A percentile compares a stretch with the other conserved stretches of the same genome.
Evolutionary conservation across 139 green algal species (phyloP).

Genomic region (Raphidocelis subcapitata): DNA sequence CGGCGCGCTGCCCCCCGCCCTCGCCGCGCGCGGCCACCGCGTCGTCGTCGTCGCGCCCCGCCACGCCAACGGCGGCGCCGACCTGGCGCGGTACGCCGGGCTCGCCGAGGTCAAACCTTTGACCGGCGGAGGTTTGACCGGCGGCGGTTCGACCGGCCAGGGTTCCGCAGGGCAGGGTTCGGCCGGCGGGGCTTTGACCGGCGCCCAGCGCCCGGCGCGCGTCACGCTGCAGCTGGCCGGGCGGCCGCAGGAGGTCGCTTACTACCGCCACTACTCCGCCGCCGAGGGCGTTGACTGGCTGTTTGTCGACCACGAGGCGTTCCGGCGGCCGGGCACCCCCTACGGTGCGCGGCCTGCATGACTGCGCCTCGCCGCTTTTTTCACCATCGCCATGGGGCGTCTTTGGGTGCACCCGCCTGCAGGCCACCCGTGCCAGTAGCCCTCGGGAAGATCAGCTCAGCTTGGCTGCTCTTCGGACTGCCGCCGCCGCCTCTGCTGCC

Average conservation of each 20-base stretch:
- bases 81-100: slow-evolving; percentile 54
- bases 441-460: too few relatives aligned
- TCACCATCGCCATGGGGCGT: too few relatives aligned
- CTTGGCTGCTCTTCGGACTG: too few relatives aligned
- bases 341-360: slow-evolving; percentile 58
- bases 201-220: too few relatives aligned
- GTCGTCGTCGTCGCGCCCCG: slow-evolving; percentile 70
- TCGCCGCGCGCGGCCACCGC: slow-evolving; percentile 66
- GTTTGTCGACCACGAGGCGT: slow-evolving; percentile 83
- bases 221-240: background rate
- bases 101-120: slow-evolving; percentile 59
- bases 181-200: too few relatives aligned
- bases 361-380: too few relatives aligned
- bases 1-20: slow-evolving; percentile 57
- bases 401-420: too few relatives aligned
- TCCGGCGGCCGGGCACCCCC: slow-evolving; percentile 54
- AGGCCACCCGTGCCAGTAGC: too few relatives aligned
- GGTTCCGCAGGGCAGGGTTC: too few relatives aligned
- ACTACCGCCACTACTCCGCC: slow-evolving; percentile 30
- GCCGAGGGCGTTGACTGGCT: slow-evolving; percentile 78
- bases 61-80: slow-evolving; percentile 43
- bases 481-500: too few relatives aligned
- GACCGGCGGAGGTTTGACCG: slow-evolving; percentile 39
- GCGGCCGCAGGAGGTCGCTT: slow-evolving; percentile 20
- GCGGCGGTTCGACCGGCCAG: slow-evolving; percentile 4